Base-by-base conservation (phyloP, 2,329 filamentous ascomycete genomes). In the Cladosporium phlei region DNA sequence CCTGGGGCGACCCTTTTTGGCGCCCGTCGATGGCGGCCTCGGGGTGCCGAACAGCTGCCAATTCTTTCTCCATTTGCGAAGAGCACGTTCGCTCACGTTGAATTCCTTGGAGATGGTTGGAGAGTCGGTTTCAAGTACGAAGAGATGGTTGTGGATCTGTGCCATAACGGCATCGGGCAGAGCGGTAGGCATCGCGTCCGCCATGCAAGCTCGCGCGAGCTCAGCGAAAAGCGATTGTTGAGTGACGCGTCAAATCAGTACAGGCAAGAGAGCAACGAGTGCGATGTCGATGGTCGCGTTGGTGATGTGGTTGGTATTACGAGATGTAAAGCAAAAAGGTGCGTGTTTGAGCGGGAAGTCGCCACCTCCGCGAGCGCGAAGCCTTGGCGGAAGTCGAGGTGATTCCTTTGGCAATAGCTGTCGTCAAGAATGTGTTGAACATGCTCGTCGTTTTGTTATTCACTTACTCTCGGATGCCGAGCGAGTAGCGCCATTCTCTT, bases 41-140 rank as follows among this genome's bases (percentile, higher is more conserved):
- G 44, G 44, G 7, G 40, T 10, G 19, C 44, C 34, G 16, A 47
- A 47, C 2, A 47, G 20, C 21, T 47, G 35, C 44, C 44, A 47
- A 21, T 47, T 47, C 22, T 47, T 27, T 4, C 44, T 24, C 44
- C 44, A 47, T 40, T 47, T 47, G 12, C 44, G 44, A 10, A 47
- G 35, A 5, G 35, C 44, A 8, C 35, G 35, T n/a, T 39, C 44
- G 34, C 44, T 39, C 35, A 47, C 44, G 32, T 45, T 45, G 42
- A 45, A 45, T 14, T 45, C 42, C 29, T 45, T 45, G 11, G 42
- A 34, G n/a, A 35, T 45, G 14, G 42, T 37, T 29, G 42, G 7
- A 19, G 37, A 24, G 32, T 45, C 42, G 17, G 27, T 16, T 20
- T 45, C 42, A 3, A 37, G 32, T 19, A 45, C 42, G 12, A 45